phyloP scores from a whole-genome alignment of 352 stramenopile species.

The Phytophthora aleatoria region DNA sequence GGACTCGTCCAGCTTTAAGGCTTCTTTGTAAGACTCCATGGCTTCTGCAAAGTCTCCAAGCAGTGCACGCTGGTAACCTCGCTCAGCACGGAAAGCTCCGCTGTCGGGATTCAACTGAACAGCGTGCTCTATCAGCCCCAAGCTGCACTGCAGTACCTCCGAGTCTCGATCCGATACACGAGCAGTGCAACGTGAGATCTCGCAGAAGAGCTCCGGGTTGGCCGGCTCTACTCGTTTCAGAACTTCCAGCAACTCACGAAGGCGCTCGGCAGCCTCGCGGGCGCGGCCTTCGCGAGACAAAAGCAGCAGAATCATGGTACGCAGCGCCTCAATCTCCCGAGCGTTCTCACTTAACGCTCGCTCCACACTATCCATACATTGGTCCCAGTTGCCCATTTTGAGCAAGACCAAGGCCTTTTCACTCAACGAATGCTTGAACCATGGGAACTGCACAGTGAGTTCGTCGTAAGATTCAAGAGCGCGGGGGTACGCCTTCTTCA shows the following conservation, averaged over 20 bases:
- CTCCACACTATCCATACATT: slow-evolving; percentile 81
- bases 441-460: slow-evolving; percentile 76
- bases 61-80: slow-evolving; percentile 77
- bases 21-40: slow-evolving; percentile 88
- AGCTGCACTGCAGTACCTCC: slow-evolving; percentile 75
- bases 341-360: slow-evolving; percentile 68
- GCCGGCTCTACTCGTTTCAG: slow-evolving; percentile 75
- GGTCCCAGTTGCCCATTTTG: slow-evolving; percentile 88
- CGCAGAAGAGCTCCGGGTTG: slow-evolving; percentile 70
- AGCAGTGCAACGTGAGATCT: slow-evolving; percentile 65
- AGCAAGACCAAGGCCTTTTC: slow-evolving; percentile 84
- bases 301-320: slow-evolving; percentile 65
- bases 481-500: slow-evolving; percentile 70
- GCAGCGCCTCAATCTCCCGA: slow-evolving; percentile 74
- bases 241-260: slow-evolving; percentile 67
- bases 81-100: slow-evolving; percentile 71
- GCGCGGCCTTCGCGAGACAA: slow-evolving; percentile 67
- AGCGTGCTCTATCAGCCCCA: slow-evolving; percentile 71
- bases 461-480: slow-evolving; percentile 78
- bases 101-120: slow-evolving; percentile 65
- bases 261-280: slow-evolving; percentile 57
- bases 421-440: slow-evolving; percentile 84
- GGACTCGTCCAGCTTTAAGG: slow-evolving; percentile 84
- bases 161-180: slow-evolving; percentile 67
- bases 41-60: slow-evolving; percentile 79